Evolutionary conservation across 768 basidiomycete species (phyloP), one percentile per base, ranked within the genome.

Genomic region (Pleurotus tuoliensis): DNA sequence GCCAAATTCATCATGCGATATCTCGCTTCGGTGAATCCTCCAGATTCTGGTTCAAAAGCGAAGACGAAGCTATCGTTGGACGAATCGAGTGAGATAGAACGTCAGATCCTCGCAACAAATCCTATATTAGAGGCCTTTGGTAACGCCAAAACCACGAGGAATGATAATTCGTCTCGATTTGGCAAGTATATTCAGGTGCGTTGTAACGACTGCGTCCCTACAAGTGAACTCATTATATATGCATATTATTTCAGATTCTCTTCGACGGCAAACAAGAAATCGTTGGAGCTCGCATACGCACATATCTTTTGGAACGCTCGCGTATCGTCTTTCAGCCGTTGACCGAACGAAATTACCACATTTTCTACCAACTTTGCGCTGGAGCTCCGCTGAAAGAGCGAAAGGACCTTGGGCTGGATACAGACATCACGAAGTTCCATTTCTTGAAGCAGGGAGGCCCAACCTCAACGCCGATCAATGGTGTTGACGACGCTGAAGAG

Each of bases 1-100:
- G 91, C 97, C 51, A 98, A 99, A 77, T 94, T 94, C 76, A 99
- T 99, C 71, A 96, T 99, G 87, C 87, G 97, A 58, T 99, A 98
- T 72, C 88, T 99, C 63, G 97, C 97, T 11, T 98, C 96, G 1
- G 94, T 99, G 45, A 97, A 98, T 61, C 94, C 95, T 60, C 79
- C 87, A 27, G 79, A 84, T 64, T 69, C 80, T 59, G 79, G 75
- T 63, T 68, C 79, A 55, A 84, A 86, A 70, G 67, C 77, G 3
- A 90, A 80, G 68, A 82, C 86, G 7, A 90, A 92, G 64, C 75
- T 82, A 50, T 86, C 88, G 9, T 70, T 90, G 48, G 94, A 90
- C 66, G 93, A 89, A 61, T 90, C 90, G 2, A 94, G 88, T 68
- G 97, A 98, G 71, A 94, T 95, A 61, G 97, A 99, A 69, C 85